Base-by-base conservation (phyloP, 2,329 filamentous ascomycete species). In the Chaetomium sp. region DNA sequence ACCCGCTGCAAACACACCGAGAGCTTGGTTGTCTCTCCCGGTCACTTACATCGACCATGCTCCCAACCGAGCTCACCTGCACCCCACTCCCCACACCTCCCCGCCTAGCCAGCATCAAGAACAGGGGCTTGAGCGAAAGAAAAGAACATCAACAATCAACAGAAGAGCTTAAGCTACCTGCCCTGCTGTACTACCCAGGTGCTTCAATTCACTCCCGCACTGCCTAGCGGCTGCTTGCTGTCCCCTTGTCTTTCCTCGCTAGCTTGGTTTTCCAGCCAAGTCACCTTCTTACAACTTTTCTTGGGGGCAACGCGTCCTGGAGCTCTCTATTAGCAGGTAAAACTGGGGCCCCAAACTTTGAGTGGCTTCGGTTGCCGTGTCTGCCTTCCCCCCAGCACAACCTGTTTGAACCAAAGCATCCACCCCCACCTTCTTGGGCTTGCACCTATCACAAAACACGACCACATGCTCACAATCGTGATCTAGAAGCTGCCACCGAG, bases 381-480 rank as follows among this genome's bases (percentile, higher is more conserved):
- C 57, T 60, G 55, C 55, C 23, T 57, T 42, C 25, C 27, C 58
- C 33, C 35, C n/a, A 27, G 27, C 35, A 54, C 49, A n/a, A 33
- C 35, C n/a, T 25, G 57, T 25, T 19, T 31, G 42, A 47, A 35
- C 33, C 50, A 29, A 61, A 61, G 53, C 50, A 54, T 61, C 47
- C 59, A 56, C 57, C 60, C 60, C 60, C 57, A 58, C 66, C 63
- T 67, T 63, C 4, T 29, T 49, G 45, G 29, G 33, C 60, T 55
- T 62, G 56, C 59, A 60, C 59, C 60, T 61, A 63, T 63, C 65
- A 62, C 59, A 65, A 62, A 62, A 63, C 65, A 79, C 70, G 73
- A 81, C 82, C 67, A 84, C 81, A 86, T 86, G 84, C 84, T 85
- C 81, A 85, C 80, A 77, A 77, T 77, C 74, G 77, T 72, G 71